Percentiles rank a stretch among this genome's conserved stretches.
Evolutionary conservation across 2,329 filamentous ascomycete species (phyloP).

Genomic region (Fusarium hainanense): DNA sequence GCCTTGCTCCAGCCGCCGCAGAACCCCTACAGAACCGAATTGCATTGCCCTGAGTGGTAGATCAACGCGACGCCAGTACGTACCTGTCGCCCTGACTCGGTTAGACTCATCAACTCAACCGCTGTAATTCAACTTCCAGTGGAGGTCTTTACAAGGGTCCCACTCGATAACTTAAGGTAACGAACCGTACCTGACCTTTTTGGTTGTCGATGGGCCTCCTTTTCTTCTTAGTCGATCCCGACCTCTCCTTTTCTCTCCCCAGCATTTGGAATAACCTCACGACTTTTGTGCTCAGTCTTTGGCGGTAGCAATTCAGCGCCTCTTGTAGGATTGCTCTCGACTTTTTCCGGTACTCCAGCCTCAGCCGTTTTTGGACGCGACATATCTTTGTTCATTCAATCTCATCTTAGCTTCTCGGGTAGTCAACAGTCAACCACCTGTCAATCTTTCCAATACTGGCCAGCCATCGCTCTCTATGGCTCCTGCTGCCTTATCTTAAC

Average conservation of each 20-base stretch:
- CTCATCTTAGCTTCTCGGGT: conserved; percentile 12
- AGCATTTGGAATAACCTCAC: conserved; percentile 19
- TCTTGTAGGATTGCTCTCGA: conserved; percentile 14
- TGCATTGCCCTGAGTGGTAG: conserved; percentile 9
- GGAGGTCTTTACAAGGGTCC: conserved; percentile 36
- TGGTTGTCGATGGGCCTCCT: conserved; percentile 44
- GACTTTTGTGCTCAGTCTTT: background rate
- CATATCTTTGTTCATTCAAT: conserved; percentile 36
- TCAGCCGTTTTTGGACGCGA: conserved; percentile 20
- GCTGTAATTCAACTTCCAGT: conserved; percentile 38
- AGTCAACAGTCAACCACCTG: conserved; percentile 27
- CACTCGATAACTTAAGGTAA: conserved; percentile 28
- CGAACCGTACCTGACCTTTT: background rate
- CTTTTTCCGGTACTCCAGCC: conserved; percentile 15
- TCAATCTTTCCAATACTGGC: conserved; percentile 13
- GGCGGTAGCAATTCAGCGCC: background rate
- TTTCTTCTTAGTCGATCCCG: conserved; percentile 38
- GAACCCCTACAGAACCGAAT: conserved; percentile 7
- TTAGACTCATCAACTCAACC: conserved; percentile 20
- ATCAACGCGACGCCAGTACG: conserved; percentile 26
- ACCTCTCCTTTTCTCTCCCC: conserved; percentile 38
- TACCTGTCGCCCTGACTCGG: conserved; percentile 22
- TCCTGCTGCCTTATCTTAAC: conserved; percentile 23
- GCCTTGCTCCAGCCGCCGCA: conserved; percentile 34
- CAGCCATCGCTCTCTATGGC: conserved; percentile 40